These are phyloP conservation scores for Alternaria dauci DNA, from an alignment of 2,329 filamentous ascomycete genomes.

Conservation along the genomic window DNA sequence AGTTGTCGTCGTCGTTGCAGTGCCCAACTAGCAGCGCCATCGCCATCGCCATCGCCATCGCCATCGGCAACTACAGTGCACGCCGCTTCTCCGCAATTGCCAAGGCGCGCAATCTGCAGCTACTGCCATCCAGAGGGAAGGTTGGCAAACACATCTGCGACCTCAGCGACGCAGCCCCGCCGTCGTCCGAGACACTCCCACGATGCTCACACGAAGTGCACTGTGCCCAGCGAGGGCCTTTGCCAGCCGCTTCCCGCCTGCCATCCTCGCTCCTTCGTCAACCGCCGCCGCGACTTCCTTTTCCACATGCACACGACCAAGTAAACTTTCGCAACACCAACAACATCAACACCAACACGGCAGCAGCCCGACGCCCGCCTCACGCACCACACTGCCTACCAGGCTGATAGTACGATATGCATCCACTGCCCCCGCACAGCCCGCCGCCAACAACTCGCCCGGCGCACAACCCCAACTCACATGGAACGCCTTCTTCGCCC, in stretches of 20 bases:
- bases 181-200: constrained; percentile 10
- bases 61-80: not conserved
- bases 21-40: not conserved
- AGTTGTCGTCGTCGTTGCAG: not conserved
- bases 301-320: constrained; percentile 39
- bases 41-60: not conserved
- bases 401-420: constrained; percentile 31
- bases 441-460: constrained; percentile 25
- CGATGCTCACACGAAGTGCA: constrained; percentile 44
- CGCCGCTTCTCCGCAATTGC: constrained; percentile 8
- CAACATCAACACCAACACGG: constrained; percentile 21
- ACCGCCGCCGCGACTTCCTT: constrained; percentile 34
- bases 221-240: constrained; percentile 45
- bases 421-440: constrained; percentile 31
- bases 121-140: constrained; percentile 12
- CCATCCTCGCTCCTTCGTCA: constrained; percentile 35
- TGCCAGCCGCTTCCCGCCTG: constrained; percentile 38
- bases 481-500: constrained; percentile 93
- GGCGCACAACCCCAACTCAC: constrained; percentile 49
- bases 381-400: constrained; percentile 15
- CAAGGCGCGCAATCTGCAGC: constrained; percentile 13
- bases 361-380: constrained; percentile 19
- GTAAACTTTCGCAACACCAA: constrained; percentile 26
- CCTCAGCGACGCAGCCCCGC: constrained; percentile 8
- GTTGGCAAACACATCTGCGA: constrained; percentile 10